These are phyloP conservation scores for Phanerochaete carnosa DNA, from an alignment of 768 basidiomycete genomes.

Conservation along the genomic window DNA sequence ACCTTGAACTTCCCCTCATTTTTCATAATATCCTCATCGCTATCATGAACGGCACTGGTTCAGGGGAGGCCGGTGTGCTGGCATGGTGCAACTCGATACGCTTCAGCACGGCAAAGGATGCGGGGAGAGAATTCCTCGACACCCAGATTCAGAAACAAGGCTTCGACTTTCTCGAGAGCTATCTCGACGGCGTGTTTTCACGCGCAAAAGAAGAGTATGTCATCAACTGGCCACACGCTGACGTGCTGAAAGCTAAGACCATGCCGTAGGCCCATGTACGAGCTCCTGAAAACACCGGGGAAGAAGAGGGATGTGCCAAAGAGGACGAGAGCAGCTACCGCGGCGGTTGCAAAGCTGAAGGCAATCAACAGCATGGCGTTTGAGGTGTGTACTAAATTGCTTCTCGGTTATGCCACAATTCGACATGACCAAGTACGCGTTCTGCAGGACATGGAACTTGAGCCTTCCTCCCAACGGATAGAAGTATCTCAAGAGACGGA, in stretches of 20 bases:
- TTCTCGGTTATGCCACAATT: not conserved
- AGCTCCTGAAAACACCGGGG: conserved; percentile 82
- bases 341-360: conserved; percentile 43
- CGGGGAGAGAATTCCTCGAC: conserved; percentile 65
- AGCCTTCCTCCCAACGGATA: not conserved
- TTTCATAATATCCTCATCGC: not conserved
- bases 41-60: conserved; percentile 19
- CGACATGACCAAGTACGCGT: not conserved
- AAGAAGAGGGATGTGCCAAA: conserved; percentile 58
- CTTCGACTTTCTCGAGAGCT: conserved; percentile 77
- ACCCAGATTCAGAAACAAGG: conserved; percentile 74
- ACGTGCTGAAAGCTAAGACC: not conserved
- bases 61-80: conserved; percentile 47
- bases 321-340: conserved; percentile 42
- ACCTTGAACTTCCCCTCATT: not conserved
- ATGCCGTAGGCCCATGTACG: conserved; percentile 58
- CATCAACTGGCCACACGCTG: not conserved
- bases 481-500: not conserved
- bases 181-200: conserved; percentile 66
- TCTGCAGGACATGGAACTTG: not conserved
- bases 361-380: conserved; percentile 34
- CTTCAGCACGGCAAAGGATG: conserved; percentile 66
- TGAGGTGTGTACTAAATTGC: conserved; percentile 40
- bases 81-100: conserved; percentile 70
- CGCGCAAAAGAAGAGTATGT: conserved; percentile 66